Evolutionary conservation across 768 basidiomycete genomes (phyloP).

Genomic region (Xerocomus spinulosus): DNA sequence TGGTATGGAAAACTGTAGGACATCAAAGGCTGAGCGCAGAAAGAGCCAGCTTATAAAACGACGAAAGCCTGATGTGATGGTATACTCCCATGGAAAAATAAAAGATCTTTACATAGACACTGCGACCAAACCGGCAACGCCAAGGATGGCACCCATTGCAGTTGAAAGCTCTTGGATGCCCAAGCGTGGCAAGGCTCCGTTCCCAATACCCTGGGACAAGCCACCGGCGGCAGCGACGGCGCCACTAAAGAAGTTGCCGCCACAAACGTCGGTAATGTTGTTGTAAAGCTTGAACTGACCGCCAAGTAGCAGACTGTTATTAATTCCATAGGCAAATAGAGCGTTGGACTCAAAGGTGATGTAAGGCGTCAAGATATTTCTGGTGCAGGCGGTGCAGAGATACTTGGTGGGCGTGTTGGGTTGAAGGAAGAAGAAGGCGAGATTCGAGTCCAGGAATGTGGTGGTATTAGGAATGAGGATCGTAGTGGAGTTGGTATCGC

Average conservation of each 20-base stretch:
- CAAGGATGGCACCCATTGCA: constrained; percentile 30
- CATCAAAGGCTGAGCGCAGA: constrained; percentile 9
- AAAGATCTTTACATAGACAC: constrained; percentile 22
- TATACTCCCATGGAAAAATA: constrained; percentile 12
- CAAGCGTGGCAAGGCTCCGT: constrained; percentile 25
- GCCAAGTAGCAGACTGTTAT: constrained; percentile 56
- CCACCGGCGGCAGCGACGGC: constrained; percentile 68
- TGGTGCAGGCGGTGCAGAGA: constrained; percentile 83
- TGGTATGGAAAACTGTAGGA: constrained; percentile 7
- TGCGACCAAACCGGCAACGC: constrained; percentile 31
- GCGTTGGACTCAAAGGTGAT: constrained; percentile 65
- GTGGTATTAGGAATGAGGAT: constrained; percentile 47
- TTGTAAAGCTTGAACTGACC: constrained; percentile 65
- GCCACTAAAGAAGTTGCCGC: constrained; percentile 61
- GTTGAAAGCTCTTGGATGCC: constrained; percentile 25
- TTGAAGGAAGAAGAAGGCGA: constrained; percentile 78
- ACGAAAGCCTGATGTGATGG: constrained; percentile 15
- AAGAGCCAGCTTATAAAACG: constrained; percentile 21
- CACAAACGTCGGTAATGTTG: constrained; percentile 61
- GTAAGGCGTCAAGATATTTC: constrained; percentile 70
- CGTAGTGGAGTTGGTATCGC: constrained; percentile 30
- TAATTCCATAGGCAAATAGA: constrained; percentile 75
- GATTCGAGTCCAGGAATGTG: constrained; percentile 52
- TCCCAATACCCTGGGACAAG: constrained; percentile 37
- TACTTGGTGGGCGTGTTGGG: constrained; percentile 40